Conservation (phyloP, 345 rosid species). For the Eucalyptus urophylla region DNA sequence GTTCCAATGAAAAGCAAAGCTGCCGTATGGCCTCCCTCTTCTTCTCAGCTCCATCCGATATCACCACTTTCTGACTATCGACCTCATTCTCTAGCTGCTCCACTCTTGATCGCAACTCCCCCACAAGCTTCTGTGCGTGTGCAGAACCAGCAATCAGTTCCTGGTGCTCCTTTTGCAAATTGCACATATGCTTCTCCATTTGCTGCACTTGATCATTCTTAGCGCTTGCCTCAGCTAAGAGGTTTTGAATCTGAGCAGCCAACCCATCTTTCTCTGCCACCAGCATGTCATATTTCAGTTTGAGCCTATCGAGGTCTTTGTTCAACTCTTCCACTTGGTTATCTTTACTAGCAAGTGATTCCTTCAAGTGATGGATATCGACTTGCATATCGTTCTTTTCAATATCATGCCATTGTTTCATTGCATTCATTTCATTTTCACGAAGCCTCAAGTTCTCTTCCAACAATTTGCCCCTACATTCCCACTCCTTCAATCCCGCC, state of each 20-base stretch:
- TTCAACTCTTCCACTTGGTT: constrained; percentile 17
- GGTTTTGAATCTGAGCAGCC: constrained; percentile 15
- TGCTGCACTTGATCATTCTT: constrained; percentile 24
- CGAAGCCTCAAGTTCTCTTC: constrained; percentile 21
- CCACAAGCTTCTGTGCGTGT: constrained; percentile 9
- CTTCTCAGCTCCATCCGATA: constrained; percentile 54
- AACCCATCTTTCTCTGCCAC: constrained; percentile 42
- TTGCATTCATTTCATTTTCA: constrained; percentile 24
- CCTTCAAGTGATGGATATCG: constrained; percentile 24
- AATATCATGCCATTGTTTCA: background rate
- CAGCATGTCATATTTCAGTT: constrained; percentile 29
- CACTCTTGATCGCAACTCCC: constrained; percentile 19
- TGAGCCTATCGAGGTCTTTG: constrained; percentile 19
- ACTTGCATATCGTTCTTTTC: constrained; percentile 8
- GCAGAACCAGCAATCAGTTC: constrained; percentile 21
- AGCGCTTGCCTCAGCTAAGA: constrained; percentile 31
- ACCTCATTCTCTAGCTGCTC: constrained; percentile 41
- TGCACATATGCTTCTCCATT: constrained; percentile 29
- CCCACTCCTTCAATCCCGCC: constrained; percentile 32
- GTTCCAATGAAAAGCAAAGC: constrained; percentile 74
- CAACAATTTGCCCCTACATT: constrained; percentile 13
- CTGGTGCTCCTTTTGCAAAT: constrained; percentile 6
- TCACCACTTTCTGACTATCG: constrained; percentile 25
- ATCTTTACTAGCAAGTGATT: constrained; percentile 17
- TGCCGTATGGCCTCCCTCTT: constrained; percentile 85